Evolutionary conservation across 352 stramenopile species (phyloP).

Genomic region (Plasmopara viticola): DNA sequence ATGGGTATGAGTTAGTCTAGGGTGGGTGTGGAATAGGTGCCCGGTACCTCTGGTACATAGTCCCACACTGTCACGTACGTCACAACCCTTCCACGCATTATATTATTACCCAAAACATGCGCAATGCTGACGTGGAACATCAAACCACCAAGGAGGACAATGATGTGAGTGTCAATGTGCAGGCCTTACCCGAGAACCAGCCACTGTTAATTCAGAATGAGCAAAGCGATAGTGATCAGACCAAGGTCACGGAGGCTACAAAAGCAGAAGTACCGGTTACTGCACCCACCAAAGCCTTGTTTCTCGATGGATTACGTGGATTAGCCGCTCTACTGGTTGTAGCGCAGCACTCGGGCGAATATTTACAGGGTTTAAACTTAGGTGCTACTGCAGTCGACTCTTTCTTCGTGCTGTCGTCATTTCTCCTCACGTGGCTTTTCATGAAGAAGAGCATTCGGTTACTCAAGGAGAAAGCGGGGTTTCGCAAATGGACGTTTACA

Average conservation of each 20-base stretch:
- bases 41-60: no score
- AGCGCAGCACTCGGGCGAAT: slow-evolving; percentile 24
- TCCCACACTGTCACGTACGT: no score
- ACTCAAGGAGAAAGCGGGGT: slow-evolving; percentile 13
- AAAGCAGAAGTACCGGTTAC: not conserved
- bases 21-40: no score
- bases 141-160: not conserved
- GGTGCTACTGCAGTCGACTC: slow-evolving; percentile 29
- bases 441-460: slow-evolving; percentile 29
- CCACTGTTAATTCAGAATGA: not conserved
- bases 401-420: slow-evolving; percentile 44
- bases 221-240: not conserved
- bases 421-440: slow-evolving; percentile 36
- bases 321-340: slow-evolving; percentile 33
- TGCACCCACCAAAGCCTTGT: slow-evolving; percentile 19
- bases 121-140: not conserved
- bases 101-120: not conserved
- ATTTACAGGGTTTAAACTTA: slow-evolving; percentile 24
- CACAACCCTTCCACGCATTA: no score
- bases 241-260: not conserved
- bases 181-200: not conserved
- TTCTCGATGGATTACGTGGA: slow-evolving; percentile 35
- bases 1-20: no score
- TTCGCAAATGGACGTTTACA: slow-evolving; percentile 17
- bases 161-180: not conserved